Percentiles rank a stretch among this genome's conserved stretches.
Evolutionary conservation across 306 rosid species (phyloP).

Genomic region (Gleditsia sinensis): DNA sequence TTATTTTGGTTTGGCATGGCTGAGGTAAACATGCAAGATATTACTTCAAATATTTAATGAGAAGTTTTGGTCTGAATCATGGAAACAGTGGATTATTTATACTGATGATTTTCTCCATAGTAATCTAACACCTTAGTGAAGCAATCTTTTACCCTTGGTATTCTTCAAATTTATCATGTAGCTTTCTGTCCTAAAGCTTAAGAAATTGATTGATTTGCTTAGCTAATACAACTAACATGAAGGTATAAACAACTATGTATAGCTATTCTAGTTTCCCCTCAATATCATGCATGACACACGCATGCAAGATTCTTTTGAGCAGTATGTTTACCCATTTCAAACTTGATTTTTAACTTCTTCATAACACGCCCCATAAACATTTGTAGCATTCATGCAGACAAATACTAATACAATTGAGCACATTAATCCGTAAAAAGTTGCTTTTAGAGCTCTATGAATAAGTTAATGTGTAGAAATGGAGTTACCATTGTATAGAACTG

Average conservation of each 20-base stretch:
- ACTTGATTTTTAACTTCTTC: background rate
- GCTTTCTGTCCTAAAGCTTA: background rate
- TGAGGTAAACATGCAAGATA: slow-evolving; percentile 65
- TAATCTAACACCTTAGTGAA: background rate
- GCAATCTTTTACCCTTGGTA: background rate
- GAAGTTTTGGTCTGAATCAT: slow-evolving; percentile 18
- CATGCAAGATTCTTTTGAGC: background rate
- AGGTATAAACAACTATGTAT: no score
- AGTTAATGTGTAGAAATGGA: background rate
- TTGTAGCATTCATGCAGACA: background rate
- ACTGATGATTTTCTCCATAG: background rate
- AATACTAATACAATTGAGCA: background rate
- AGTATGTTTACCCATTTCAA: background rate
- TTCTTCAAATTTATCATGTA: background rate
- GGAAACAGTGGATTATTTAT: slow-evolving; percentile 16
- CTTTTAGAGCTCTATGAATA: background rate
- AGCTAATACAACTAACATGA: no score
- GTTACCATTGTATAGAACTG: background rate
- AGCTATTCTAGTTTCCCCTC: background rate
- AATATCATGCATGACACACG: no score
- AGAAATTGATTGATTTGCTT: background rate
- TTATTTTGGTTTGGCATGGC: slow-evolving; percentile 88
- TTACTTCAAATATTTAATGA: slow-evolving; percentile 15
- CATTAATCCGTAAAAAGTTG: background rate
- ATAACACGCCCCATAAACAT: no score